Conservation (phyloP, 352 stramenopile genomes). For the Phytopythium sindhum region DNA sequence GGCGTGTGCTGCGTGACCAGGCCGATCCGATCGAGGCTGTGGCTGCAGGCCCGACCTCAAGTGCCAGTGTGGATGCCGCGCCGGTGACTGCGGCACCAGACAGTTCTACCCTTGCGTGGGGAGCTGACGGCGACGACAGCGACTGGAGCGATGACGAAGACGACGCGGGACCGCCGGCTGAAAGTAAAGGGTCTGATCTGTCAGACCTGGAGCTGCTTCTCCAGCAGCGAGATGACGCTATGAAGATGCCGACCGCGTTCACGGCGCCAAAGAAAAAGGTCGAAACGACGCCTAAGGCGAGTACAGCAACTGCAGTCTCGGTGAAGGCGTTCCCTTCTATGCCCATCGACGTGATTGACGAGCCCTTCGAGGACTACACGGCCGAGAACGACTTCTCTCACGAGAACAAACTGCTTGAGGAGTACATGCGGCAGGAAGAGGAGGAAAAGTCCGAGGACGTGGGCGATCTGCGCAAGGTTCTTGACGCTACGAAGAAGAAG, state of each 20-base stretch:
- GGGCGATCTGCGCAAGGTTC: conserved; percentile 48
- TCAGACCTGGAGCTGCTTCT: conserved; percentile 68
- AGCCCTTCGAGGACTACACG: conserved; percentile 69
- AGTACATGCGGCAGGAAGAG: conserved; percentile 81
- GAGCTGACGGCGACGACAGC: conserved; percentile 51
- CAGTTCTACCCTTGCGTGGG: conserved; percentile 25
- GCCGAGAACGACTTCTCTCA: conserved; percentile 63
- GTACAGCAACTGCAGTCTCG: conserved; percentile 1
- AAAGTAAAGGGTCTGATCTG: conserved; percentile 13
- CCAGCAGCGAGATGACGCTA: conserved; percentile 64
- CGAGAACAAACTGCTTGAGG: conserved; percentile 67
- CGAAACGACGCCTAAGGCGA: conserved; percentile 8
- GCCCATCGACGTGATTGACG: conserved; percentile 69
- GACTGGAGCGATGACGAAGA: conserved; percentile 75
- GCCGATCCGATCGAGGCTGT: conserved; percentile 9
- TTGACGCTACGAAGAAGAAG: conserved; percentile 54
- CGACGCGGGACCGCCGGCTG: conserved; percentile 13
- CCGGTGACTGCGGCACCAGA: conserved; percentile 14
- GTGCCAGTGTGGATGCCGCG: conserved; percentile 6
- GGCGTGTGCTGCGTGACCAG: conserved; percentile 74
- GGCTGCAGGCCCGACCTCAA: background rate
- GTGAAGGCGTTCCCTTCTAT: conserved; percentile 51
- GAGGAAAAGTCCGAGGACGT: conserved; percentile 75
- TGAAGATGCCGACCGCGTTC: conserved; percentile 23
- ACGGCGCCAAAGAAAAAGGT: conserved; percentile 7